Evolutionary conservation across 345 rosid genomes (phyloP).

Genomic region (Eucalyptus virginea): DNA sequence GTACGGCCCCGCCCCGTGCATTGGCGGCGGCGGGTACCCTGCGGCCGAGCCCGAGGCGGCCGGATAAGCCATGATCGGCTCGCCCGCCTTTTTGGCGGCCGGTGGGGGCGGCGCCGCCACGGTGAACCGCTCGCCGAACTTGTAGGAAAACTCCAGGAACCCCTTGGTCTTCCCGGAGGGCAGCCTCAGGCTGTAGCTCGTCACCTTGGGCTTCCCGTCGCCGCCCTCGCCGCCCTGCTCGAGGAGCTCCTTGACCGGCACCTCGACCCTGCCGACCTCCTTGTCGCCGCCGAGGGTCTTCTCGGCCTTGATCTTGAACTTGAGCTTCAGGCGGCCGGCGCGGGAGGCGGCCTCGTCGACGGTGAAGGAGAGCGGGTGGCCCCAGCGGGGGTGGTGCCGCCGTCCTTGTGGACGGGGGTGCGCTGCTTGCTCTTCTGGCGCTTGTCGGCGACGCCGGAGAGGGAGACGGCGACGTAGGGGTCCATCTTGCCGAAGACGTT

Average conservation of each 20-base stretch:
- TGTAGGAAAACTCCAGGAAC: constrained; percentile 13
- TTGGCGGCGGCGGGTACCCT: constrained; percentile 1
- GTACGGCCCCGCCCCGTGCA: background rate
- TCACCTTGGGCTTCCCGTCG: constrained; percentile 12
- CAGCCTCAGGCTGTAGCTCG: background rate
- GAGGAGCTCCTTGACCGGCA: constrained; percentile 56
- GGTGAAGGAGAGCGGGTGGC: constrained; percentile 33
- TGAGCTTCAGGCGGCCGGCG: constrained; percentile 17
- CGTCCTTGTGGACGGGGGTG: constrained; percentile 36
- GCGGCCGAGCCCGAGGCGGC: background rate
- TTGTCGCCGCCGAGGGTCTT: constrained; percentile 25
- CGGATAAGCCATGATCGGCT: constrained; percentile 17
- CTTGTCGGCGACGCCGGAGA: too few species aligned
- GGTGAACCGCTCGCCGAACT: constrained; percentile 20
- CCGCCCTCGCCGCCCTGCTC: background rate
- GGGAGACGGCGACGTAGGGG: constrained; percentile 18
- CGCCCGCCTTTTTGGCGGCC: background rate
- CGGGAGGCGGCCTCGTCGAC: constrained; percentile 32
- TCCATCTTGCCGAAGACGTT: constrained; percentile 55
- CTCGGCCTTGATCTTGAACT: constrained; percentile 29
- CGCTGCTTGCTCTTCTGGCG: background rate
- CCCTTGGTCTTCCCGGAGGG: constrained; percentile 29
- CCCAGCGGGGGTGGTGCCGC: constrained; percentile 54
- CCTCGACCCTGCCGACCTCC: constrained; percentile 37
- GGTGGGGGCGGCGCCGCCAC: background rate